Conservation (phyloP, 495 filamentous ascomycete species). For the Penicillium flavigenum region DNA sequence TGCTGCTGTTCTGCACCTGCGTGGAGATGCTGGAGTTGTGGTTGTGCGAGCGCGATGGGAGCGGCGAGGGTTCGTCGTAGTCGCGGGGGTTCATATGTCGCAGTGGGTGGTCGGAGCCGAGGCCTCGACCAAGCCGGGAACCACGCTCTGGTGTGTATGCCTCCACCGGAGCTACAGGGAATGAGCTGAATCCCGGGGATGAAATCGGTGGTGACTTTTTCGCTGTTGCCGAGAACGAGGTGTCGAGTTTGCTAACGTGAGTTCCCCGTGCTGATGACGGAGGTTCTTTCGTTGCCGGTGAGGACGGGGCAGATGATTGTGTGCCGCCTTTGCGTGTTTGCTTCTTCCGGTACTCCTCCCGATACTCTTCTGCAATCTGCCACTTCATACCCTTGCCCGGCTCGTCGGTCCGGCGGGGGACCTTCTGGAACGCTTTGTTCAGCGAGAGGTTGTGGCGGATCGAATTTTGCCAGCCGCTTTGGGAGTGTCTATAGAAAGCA, state of each 20-base stretch:
- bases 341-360: conserved; percentile 73
- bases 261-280: conserved; percentile 27
- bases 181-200: conserved; percentile 48
- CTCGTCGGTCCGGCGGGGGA: conserved; percentile 86
- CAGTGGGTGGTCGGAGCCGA: conserved; percentile 36
- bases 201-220: conserved; percentile 55
- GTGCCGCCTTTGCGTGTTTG: conserved; percentile 44
- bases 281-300: conserved; percentile 45
- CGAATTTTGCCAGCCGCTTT: conserved; percentile 94
- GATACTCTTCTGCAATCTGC: conserved; percentile 77
- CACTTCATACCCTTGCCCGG: conserved; percentile 99
- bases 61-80: conserved; percentile 56
- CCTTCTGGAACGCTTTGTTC: conserved; percentile 89
- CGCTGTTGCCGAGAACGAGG: conserved; percentile 42
- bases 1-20: conserved; percentile 50
- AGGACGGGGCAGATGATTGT: conserved; percentile 49
- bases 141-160: conserved; percentile 50
- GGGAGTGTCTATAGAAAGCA: conserved; percentile 82
- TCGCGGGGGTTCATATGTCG: conserved; percentile 37
- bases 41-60: conserved; percentile 51
- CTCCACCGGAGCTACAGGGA: conserved; percentile 48
- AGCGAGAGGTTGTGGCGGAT: conserved; percentile 95
- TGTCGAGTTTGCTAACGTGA: conserved; percentile 42
- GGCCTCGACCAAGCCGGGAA: conserved; percentile 38
- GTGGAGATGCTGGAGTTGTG: conserved; percentile 30